phyloP scores from a whole-genome alignment of 139 green algal species.

The Chlamydomonas applanata region DNA sequence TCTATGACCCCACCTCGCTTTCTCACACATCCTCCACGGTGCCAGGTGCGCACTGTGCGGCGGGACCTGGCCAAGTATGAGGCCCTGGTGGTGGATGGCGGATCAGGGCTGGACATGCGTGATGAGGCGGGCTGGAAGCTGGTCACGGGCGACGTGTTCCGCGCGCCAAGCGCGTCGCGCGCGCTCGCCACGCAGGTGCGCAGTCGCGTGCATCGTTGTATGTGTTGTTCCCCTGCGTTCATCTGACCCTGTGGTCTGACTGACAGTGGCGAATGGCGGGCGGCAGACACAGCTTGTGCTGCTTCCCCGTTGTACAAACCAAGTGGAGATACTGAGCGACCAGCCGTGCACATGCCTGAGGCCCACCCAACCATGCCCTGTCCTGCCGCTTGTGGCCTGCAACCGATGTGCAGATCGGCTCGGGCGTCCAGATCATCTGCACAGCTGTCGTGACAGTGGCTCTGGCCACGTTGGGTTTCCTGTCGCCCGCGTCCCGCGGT shows the following conservation, averaged over 20 bases:
- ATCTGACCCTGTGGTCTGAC: too few species aligned
- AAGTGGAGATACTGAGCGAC: too few species aligned
- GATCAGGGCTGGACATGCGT: constrained; percentile 43
- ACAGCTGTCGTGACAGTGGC: constrained; percentile 79
- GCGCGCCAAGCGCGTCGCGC: constrained; percentile 59
- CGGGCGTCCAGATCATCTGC: constrained; percentile 84
- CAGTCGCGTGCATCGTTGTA: too few species aligned
- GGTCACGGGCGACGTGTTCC: constrained; percentile 92
- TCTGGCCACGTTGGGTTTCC: constrained; percentile 91
- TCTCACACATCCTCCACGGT: too few species aligned
- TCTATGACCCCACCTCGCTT: too few species aligned
- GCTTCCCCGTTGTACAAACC: too few species aligned
- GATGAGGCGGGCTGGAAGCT: constrained; percentile 98
- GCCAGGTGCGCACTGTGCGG: constrained; percentile 75
- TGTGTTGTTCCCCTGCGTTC: too few species aligned
- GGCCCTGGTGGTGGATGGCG: constrained; percentile 79
- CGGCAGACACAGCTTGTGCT: too few species aligned
- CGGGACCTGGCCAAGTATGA: constrained; percentile 92
- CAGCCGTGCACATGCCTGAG: too few species aligned
- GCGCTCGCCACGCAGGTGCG: constrained; percentile 72
- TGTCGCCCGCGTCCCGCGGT: constrained; percentile 87
- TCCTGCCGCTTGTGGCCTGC: too few species aligned
- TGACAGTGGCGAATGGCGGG: too few species aligned
- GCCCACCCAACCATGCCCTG: too few species aligned
- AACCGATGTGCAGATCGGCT: constrained; percentile 76